A percentile compares a stretch with the other conserved stretches of the same genome.
These are phyloP conservation scores for Xylaria grammica DNA, from an alignment of 495 filamentous ascomycete genomes.

Conservation along the genomic window DNA sequence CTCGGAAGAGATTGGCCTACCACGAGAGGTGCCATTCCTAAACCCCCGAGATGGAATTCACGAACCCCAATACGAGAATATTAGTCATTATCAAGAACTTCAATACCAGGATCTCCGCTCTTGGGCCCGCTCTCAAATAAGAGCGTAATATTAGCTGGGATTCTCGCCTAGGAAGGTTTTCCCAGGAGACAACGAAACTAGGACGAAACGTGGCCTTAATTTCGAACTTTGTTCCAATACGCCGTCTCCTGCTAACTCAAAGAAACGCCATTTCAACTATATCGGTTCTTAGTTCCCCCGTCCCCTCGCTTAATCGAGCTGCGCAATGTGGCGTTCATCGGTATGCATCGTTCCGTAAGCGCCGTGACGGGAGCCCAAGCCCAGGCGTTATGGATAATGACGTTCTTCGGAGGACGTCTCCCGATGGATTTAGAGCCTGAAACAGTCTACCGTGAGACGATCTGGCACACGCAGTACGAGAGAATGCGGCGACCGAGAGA, in stretches of 20 bases:
- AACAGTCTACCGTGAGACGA: slow-evolving; percentile 47
- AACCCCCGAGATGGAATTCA: no score
- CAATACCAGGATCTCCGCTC: neutral
- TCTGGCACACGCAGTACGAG: slow-evolving; percentile 61
- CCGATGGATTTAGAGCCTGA: slow-evolving; percentile 13
- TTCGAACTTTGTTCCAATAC: neutral
- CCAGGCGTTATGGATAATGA: slow-evolving; percentile 67
- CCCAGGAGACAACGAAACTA: neutral
- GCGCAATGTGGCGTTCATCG: slow-evolving; percentile 63
- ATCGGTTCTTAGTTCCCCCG: slow-evolving; percentile 65
- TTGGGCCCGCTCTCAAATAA: neutral
- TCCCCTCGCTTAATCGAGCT: slow-evolving; percentile 40
- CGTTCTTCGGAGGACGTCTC: slow-evolving; percentile 47
- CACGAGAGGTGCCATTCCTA: neutral
- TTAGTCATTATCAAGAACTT: neutral
- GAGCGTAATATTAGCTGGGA: neutral
- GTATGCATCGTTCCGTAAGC: slow-evolving; percentile 58
- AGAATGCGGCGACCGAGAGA: slow-evolving; percentile 56
- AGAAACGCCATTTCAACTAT: slow-evolving; percentile 46
- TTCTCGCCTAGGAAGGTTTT: neutral
- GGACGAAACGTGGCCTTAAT: neutral
- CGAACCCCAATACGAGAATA: neutral
- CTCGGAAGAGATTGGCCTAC: slow-evolving; percentile 17
- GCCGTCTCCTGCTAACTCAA: neutral
- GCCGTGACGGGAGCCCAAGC: slow-evolving; percentile 60